A percentile compares a stretch with the other conserved stretches of the same genome.
These are phyloP conservation scores for Sphaceloma murrayae DNA, from an alignment of 2,329 filamentous ascomycete genomes.

Conservation along the genomic window DNA sequence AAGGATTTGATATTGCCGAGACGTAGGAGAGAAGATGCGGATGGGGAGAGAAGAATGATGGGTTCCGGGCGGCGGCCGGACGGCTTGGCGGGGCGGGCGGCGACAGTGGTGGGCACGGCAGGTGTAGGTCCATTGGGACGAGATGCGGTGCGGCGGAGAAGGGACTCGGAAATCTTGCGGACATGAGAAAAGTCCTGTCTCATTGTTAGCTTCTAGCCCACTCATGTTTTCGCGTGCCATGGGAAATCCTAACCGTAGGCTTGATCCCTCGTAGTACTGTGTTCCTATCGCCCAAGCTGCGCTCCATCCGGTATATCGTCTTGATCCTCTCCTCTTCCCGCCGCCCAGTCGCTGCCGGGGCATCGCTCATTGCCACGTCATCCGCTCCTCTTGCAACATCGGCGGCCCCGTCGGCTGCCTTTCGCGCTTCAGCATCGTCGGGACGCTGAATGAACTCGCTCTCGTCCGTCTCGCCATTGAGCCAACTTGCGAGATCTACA, in stretches of 20 bases:
- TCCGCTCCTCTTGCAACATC: constrained; percentile 29
- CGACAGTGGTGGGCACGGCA: constrained; percentile 22
- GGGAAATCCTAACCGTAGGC: constrained; percentile 57
- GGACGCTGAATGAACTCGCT: constrained; percentile 87
- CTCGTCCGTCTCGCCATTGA: constrained; percentile 73
- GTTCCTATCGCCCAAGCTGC: constrained; percentile 88
- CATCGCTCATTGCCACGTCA: constrained; percentile 33
- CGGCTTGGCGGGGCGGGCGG: constrained; percentile 25
- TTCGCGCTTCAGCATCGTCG: constrained; percentile 50
- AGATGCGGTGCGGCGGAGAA: constrained; percentile 52
- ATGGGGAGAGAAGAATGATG: constrained; percentile 94
- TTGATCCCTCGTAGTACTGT: constrained; percentile 78
- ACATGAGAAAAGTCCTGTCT: constrained; percentile 84
- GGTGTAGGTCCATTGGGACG: constrained; percentile 41
- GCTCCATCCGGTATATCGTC: constrained; percentile 84
- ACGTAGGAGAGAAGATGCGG: constrained; percentile 84
- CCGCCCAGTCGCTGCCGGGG: constrained; percentile 39
- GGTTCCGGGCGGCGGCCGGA: constrained; percentile 54
- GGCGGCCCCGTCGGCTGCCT: constrained; percentile 43
- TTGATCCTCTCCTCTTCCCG: constrained; percentile 71
- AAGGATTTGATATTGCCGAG: constrained; percentile 95
- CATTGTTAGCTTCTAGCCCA: too few relatives aligned
- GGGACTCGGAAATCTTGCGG: constrained; percentile 70
- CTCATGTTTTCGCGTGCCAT: too few relatives aligned
- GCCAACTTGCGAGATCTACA: constrained; percentile 83